Percentiles rank a stretch among this genome's conserved stretches.
These are phyloP conservation scores for Gynandropsis gynandra DNA, from an alignment of 345 rosid genomes.

Conservation along the genomic window DNA sequence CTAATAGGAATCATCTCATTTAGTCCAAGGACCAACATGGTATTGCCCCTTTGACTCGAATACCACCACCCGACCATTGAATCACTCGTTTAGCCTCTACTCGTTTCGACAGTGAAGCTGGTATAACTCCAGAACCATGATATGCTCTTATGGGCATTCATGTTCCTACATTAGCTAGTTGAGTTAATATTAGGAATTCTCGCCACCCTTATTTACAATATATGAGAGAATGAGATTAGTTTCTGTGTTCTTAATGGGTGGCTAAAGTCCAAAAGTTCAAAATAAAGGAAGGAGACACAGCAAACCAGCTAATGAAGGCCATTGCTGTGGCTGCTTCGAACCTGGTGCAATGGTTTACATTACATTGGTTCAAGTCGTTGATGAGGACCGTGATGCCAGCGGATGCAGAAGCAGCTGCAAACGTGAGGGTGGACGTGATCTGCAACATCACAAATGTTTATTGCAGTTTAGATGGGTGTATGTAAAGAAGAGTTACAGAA, in stretches of 20 bases:
- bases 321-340: constrained; percentile 67
- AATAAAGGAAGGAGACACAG: constrained; percentile 54
- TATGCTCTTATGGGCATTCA: neutral
- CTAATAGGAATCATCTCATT: too few species aligned
- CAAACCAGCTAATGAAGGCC: constrained; percentile 71
- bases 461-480: neutral
- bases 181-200: constrained; percentile 1
- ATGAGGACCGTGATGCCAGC: constrained; percentile 71
- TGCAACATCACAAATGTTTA: constrained; percentile 22
- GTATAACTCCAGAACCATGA: neutral
- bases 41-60: too few species aligned
- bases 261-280: constrained; percentile 75
- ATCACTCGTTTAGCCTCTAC: neutral
- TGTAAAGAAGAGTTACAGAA: neutral
- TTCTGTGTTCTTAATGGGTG: constrained; percentile 32
- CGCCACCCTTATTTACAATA: constrained; percentile 17
- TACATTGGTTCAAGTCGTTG: constrained; percentile 43
- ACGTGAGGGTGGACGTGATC: constrained; percentile 64
- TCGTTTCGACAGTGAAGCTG: constrained; percentile 6
- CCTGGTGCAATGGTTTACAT: constrained; percentile 48
- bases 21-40: too few species aligned
- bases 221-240: constrained; percentile 1
- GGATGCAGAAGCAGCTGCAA: constrained; percentile 73
- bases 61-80: too few species aligned
- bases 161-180: constrained; percentile 13